Evolutionary conservation across 345 rosid genomes (phyloP).

Genomic region (Hibiscus tridactylites): DNA sequence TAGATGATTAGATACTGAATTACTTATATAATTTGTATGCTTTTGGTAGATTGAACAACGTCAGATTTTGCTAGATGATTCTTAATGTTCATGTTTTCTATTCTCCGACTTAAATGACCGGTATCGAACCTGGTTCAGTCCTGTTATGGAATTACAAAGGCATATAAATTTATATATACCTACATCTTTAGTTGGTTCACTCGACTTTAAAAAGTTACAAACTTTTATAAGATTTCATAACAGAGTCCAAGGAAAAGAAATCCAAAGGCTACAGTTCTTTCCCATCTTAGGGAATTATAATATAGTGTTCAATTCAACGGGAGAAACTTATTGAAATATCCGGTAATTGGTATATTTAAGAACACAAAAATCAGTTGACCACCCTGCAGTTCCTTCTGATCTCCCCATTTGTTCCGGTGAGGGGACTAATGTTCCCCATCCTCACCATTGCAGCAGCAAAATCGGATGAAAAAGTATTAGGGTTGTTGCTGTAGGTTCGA

Average conservation of each 20-base stretch:
- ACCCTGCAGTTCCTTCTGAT: conserved; percentile 30
- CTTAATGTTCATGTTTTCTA: background rate
- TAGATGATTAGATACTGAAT: background rate
- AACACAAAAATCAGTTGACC: background rate
- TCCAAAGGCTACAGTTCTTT: background rate
- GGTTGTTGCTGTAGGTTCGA: conserved; percentile 22
- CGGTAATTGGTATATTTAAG: background rate
- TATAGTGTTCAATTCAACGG: background rate
- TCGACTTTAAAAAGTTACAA: no score
- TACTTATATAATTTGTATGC: background rate
- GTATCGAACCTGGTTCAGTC: background rate
- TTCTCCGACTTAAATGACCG: background rate
- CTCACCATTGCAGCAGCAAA: conserved; percentile 39
- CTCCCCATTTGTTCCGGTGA: conserved; percentile 31
- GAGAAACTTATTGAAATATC: background rate
- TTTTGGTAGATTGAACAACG: background rate
- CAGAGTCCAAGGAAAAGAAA: background rate
- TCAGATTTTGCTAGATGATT: background rate
- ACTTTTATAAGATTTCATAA: background rate
- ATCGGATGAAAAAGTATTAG: conserved; percentile 14
- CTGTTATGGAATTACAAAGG: no score
- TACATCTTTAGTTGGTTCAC: no score
- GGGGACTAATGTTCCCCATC: conserved; percentile 40
- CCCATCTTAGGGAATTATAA: background rate
- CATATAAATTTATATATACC: no score